Base-by-base conservation (phyloP, 768 basidiomycete genomes). In the Xerocomellus chrysenteron region DNA sequence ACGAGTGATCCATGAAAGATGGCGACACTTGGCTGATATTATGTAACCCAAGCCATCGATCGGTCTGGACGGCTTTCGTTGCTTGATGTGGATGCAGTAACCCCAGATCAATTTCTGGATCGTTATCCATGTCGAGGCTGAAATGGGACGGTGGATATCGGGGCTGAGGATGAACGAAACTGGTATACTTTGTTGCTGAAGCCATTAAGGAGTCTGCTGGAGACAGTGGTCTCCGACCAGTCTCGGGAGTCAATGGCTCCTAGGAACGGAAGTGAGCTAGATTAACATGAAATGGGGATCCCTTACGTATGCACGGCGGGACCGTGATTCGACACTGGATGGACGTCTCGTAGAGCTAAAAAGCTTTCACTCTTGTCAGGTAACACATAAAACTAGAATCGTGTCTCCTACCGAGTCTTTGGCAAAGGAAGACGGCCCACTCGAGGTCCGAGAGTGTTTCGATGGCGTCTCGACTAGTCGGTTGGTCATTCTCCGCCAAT, bases 61-160 rank as follows among this genome's bases (percentile, higher is more conserved):
- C 88, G 1, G 89, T 91, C 66, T 92, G 92, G 8, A 88, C 80
- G 13, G 81, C 86, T 43, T 82, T 79, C 28, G 85, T 86, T 3
- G 82, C 80, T 24, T 82, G 85, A 61, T 76, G 77, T 56, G 77
- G 16, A 12, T 51, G 61, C 45, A 70, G 32, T 8, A 65, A 30
- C 11, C 47, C 54, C 72, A 26, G 73, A 60, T 56, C 74, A 66
- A 19, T 74, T 62, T 73, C 73, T 21, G 69, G 73, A 39, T 74
- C 75, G 37, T 74, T 71, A 67, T 48, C 85, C 78, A n/a, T 78
- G 37, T 85, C 82, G 53, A 79, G 75, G 61, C 58, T 73, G 39
- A 59, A 45, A 43, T 66, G 61, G 16, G 67, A 69, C 13, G 56
- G 40, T 19, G 71, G 63, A 58, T 68, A 74, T 61, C 46, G 56